Base-by-base conservation (phyloP, 768 basidiomycete species). In the Mycena rebaudengoi region DNA sequence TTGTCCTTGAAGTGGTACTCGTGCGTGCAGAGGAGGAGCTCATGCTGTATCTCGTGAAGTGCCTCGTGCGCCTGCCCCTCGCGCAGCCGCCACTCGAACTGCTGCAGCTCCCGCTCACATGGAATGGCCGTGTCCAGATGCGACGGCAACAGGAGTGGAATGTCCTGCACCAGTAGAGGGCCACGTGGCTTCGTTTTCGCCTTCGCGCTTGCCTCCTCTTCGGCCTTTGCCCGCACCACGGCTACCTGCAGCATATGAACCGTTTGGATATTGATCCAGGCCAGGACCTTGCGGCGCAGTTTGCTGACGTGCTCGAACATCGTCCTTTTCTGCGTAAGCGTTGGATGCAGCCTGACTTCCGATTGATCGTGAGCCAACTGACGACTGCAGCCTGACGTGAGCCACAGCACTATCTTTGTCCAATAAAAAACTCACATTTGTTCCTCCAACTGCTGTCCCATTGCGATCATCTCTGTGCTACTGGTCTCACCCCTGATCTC, bases 281-380 rank as follows among this genome's bases (percentile, higher is more conserved):
- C 16, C 41, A 57, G n/a, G 18, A 57, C 8, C 45, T 57, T 57
- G 16, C 44, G 44, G 2, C 45, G 33, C 16, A 29, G 10, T 29
- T 57, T 57, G 44, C 56, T 37, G 23, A 43, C 45, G 32, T 33
- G 56, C 45, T 57, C 56, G 16, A 48, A 35, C 56, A 57, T 57
- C 11, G 48, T 11, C n/a, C 56, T 43, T 33, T 48, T 57, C 45
- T 48, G 56, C 7, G 16, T 11, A 2, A 57, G 14, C 3, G 44
- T 57, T 5, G 56, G 56, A 10, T 57, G 56, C 5, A 12, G 4
- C 7, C 56, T 45, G 18, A 21, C 44, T 6, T 23, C 23, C 5
- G 44, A 32, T 14, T 57, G 56, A 25, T 57, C 44, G 7, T 28
- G 37, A n/a, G n/a, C 48, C 16, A 57, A 25, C 23, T 57, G 11